Evolutionary conservation across 2,329 filamentous ascomycete genomes (phyloP), one percentile per base, ranked within the genome.

Genomic region (Aspergillus calidoustus): DNA sequence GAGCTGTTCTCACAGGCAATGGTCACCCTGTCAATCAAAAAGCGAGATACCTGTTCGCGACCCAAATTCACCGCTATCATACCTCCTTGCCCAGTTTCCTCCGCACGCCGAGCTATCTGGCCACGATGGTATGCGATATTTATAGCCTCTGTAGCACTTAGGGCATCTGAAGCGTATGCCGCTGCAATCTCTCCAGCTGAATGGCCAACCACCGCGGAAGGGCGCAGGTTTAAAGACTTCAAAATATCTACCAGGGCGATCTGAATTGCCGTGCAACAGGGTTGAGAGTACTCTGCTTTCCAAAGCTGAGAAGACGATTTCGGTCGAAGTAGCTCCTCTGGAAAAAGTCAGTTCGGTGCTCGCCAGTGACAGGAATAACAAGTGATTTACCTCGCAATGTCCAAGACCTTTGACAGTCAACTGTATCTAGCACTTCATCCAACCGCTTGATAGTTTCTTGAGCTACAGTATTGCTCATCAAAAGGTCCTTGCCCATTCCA

Each of bases 161-260:
- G n/a, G 1, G 31, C 51, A 17, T 17, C 58, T 6, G 54, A 48
- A n/a, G 59, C 38, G 28, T 61, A 61, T 15, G 59, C 59, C 3
- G 59, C 52, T 5, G 49, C 54, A n/a, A 61, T 57, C 31, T 61
- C 59, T 19, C 59, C 59, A 6, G 53, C 55, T 8, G 59, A 61
- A 25, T 61, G 59, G 19, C 59, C 59, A 30, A 61, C 54, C 30
- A 61, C 59, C 1, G 48, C 54, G 4, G 53, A 31, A 3, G 59
- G 59, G 3, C 13, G 9, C 7, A 74, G 25, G 11, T 60, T 60
- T 61, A 64, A 69, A 6, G 57, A 50, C 1, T 13, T 9, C 1
- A 75, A 63, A 7, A 72, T 30, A 28, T 73, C 66, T 4, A 75
- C 66, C 7, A 74, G 51, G 6, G 65, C 68, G 9, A 75, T 59